Evolutionary conservation across 1,284 basidiomycete genomes (phyloP).

Genomic region (Golubevia pallescens): DNA sequence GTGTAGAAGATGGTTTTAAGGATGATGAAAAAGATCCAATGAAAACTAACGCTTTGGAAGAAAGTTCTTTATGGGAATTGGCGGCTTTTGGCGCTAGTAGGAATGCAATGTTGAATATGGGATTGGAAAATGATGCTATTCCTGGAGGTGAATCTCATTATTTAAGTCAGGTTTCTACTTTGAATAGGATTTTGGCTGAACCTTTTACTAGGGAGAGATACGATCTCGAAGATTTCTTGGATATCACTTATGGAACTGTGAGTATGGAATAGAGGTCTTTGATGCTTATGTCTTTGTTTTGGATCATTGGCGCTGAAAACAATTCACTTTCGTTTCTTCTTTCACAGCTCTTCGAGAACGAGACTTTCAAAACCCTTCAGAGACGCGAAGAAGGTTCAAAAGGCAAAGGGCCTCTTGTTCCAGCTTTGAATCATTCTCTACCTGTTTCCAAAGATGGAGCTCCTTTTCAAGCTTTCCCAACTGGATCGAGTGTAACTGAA

Average conservation of each 20-base stretch:
- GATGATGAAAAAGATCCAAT: conserved; percentile 41
- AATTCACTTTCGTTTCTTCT: no score
- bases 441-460: not conserved
- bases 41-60: conserved; percentile 41
- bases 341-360: conserved; percentile 46
- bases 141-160: conserved; percentile 51
- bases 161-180: conserved; percentile 40
- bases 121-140: conserved; percentile 12
- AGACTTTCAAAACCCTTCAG: conserved; percentile 38
- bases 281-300: no score
- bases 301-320: no score
- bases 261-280: not conserved
- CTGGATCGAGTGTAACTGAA: not conserved
- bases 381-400: conserved; percentile 13
- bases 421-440: conserved; percentile 12
- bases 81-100: conserved; percentile 42
- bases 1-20: conserved; percentile 31
- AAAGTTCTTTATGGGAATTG: conserved; percentile 58
- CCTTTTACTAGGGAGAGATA: conserved; percentile 55
- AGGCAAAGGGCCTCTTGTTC: conserved; percentile 8
- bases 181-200: conserved; percentile 53
- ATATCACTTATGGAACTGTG: conserved; percentile 51
- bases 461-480: not conserved
- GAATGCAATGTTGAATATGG: not conserved
- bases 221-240: conserved; percentile 59